Base-by-base conservation (phyloP, 768 basidiomycete genomes). In the Gautieria morchelliformis region DNA sequence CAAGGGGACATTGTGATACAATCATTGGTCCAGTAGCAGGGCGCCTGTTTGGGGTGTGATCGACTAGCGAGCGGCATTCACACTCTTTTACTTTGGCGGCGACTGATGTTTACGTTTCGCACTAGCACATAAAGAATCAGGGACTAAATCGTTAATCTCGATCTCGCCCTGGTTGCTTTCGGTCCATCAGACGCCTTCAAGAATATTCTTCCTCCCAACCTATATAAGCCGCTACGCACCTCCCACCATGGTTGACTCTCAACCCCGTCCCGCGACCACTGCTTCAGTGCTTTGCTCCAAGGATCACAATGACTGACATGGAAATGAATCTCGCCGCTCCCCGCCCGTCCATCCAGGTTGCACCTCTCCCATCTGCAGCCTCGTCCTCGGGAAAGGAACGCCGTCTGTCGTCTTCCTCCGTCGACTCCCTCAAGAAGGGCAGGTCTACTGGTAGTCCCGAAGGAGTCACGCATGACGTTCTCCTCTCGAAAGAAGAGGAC, bases 341-440 rank as follows among this genome's bases (percentile, higher is more conserved):
- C 14, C 42, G 42, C n/a, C 42, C 42, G 2, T 44, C 42, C 8
- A 44, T 44, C 20, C 42, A 44, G 42, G 20, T 44, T 19, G 42
- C 42, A 44, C 42, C n/a, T 17, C 20, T 17, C 10, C 8, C 8
- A 44, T 22, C 42, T 44, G 14, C 9, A 37, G 35, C 42, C 3
- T n/a, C 42, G 2, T n/a, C 42, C 11, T 44, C 42, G 5, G 42
- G 42, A n/a, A 44, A 44, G 48, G 48, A 49, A 14, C 48, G 27
- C 14, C 48, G 48, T 49, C 48, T 19, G 1, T 49, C 48, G 48
- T 49, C 5, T 14, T 52, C 51, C 17, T 52, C 51, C 19, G 51
- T 20, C 12, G 51, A 52, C 51, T 52, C 51, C 12, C 1, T 52
- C 33, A 52, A 52, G 51, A 52, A 52, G 51, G 33, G n/a, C 33